These are phyloP conservation scores for Lepidium aucheri DNA, from an alignment of 345 rosid genomes.

Conservation along the genomic window DNA sequence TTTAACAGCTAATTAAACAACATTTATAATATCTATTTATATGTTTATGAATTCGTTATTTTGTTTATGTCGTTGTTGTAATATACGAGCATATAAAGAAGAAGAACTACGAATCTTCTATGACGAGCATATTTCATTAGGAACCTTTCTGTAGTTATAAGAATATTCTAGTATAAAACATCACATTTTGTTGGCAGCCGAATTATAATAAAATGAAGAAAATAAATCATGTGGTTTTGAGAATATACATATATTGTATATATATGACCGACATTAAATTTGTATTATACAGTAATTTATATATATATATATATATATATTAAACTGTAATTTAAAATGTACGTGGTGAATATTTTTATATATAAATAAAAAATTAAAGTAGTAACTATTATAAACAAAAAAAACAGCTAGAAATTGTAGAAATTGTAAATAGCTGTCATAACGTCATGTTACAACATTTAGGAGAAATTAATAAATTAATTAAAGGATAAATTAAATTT, in stretches of 20 bases:
- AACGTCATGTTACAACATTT: conserved; percentile 2
- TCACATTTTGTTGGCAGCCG: neutral
- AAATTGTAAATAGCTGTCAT: conserved; percentile 10
- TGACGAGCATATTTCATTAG: neutral
- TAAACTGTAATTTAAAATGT: too few relatives aligned
- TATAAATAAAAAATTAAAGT: neutral
- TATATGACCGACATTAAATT: neutral
- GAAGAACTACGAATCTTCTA: neutral
- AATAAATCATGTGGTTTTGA: neutral
- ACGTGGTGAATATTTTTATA: neutral
- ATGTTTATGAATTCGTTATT: neutral
- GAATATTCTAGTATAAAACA: neutral
- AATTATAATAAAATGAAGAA: neutral
- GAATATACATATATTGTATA: neutral
- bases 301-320: too few relatives aligned
- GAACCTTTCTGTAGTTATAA: neutral
- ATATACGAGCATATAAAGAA: neutral
- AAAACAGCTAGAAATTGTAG: conserved; percentile 2
- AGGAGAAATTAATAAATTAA: neutral
- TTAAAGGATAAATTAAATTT: neutral
- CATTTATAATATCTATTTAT: neutral
- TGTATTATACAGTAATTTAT: neutral
- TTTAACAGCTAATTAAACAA: neutral
- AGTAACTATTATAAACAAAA: neutral
- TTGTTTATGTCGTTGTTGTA: neutral